phyloP scores from a whole-genome alignment of 257 asterid species.

The Ehretia macrophylla region DNA sequence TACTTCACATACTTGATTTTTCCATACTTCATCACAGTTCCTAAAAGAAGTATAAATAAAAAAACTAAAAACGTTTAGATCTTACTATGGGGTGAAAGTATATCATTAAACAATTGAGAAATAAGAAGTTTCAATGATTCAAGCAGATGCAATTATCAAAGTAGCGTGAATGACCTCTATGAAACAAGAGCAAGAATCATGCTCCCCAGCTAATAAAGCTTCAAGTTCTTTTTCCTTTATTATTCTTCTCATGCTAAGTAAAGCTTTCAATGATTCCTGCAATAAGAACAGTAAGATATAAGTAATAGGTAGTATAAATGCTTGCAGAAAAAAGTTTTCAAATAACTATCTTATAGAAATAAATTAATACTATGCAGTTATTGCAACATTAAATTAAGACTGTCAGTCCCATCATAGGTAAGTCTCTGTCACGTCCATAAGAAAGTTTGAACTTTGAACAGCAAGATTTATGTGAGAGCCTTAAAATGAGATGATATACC shows the following conservation, averaged over 20 bases:
- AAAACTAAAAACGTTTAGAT: too few relatives aligned
- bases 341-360: neutral
- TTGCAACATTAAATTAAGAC: too few relatives aligned
- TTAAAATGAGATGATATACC: too few relatives aligned
- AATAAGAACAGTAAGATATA: slow-evolving; percentile 16
- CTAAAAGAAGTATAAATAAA: neutral
- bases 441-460: too few relatives aligned
- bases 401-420: too few relatives aligned
- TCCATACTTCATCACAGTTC: neutral
- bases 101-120: neutral
- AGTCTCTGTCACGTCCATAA: too few relatives aligned
- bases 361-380: too few relatives aligned
- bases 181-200: slow-evolving; percentile 83
- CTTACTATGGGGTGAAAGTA: too few relatives aligned
- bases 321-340: neutral
- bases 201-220: slow-evolving; percentile 86
- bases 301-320: neutral
- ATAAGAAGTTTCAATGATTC: neutral
- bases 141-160: neutral
- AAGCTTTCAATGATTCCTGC: slow-evolving; percentile 75
- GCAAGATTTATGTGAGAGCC: too few relatives aligned
- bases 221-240: slow-evolving; percentile 84
- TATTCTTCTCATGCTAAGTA: slow-evolving; percentile 55
- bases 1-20: neutral
- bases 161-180: slow-evolving; percentile 52